A percentile compares a stretch with the other conserved stretches of the same genome.
Evolutionary conservation across 306 rosid genomes (phyloP).

Genomic region (Fagus crenata): DNA sequence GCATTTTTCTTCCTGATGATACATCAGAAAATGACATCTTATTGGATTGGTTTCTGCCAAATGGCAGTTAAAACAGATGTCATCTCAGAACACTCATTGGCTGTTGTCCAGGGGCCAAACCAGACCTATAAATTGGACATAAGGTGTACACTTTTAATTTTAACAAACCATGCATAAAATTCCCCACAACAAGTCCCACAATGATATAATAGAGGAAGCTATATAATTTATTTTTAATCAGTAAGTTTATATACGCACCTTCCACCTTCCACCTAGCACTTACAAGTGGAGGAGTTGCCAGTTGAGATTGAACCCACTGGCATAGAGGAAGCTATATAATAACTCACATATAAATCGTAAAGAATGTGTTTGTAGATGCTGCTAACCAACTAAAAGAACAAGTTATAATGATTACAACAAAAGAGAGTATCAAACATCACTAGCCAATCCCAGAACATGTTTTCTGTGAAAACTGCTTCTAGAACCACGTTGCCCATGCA

Average conservation of each 20-base stretch:
- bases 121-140: background rate
- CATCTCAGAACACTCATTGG: constrained; percentile 5
- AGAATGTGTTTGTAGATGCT: background rate
- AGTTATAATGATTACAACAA: background rate
- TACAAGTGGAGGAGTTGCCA: too few relatives aligned
- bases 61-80: background rate
- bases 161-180: background rate
- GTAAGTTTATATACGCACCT: too few relatives aligned
- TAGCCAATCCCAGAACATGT: background rate
- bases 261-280: too few relatives aligned
- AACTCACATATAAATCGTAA: background rate
- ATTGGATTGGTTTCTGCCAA: background rate
- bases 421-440: background rate
- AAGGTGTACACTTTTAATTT: background rate
- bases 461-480: background rate
- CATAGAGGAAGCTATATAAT: background rate
- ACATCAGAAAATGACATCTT: background rate
- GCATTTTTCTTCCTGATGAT: background rate
- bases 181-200: background rate
- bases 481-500: background rate
- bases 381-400: background rate
- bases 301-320: too few relatives aligned
- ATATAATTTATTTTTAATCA: too few relatives aligned
- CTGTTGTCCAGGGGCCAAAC: background rate
- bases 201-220: background rate